phyloP scores from a whole-genome alignment of 2,329 filamentous ascomycete genomes.

The Ophiostoma australiae region DNA sequence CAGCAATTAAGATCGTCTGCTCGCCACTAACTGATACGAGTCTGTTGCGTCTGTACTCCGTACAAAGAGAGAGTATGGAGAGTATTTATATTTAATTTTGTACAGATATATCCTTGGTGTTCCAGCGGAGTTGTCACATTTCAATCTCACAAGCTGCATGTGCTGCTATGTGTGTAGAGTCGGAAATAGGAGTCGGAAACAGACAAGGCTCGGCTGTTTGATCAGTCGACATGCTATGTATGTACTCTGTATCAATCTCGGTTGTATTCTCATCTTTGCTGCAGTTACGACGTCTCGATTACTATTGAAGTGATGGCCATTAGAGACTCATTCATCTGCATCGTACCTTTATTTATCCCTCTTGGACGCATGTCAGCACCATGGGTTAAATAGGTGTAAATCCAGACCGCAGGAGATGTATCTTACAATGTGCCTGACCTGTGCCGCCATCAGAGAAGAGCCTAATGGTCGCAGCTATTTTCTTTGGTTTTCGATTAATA shows the following conservation, averaged over 20 bases:
- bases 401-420: neutral
- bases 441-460: neutral
- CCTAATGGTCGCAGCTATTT: neutral
- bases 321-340: no score
- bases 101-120: neutral
- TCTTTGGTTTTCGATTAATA: neutral
- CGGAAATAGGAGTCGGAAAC: slow-evolving; percentile 8
- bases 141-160: neutral
- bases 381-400: neutral
- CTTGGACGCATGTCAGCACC: neutral
- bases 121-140: slow-evolving; percentile 4
- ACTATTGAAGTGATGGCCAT: neutral
- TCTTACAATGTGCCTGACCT: neutral
- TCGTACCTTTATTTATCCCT: neutral
- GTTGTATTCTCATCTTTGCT: neutral
- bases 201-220: slow-evolving; percentile 9
- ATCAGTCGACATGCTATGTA: neutral
- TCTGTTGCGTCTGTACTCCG: neutral
- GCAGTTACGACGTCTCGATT: neutral
- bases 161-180: neutral
- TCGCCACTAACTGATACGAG: neutral
- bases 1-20: slow-evolving; percentile 5
- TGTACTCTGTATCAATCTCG: no score
- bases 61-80: neutral
- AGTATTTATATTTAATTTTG: neutral